A percentile compares a stretch with the other conserved stretches of the same genome.
These are phyloP conservation scores for Lentinula novae-zelandiae DNA, from an alignment of 1,284 basidiomycete species.

Conservation along the genomic window DNA sequence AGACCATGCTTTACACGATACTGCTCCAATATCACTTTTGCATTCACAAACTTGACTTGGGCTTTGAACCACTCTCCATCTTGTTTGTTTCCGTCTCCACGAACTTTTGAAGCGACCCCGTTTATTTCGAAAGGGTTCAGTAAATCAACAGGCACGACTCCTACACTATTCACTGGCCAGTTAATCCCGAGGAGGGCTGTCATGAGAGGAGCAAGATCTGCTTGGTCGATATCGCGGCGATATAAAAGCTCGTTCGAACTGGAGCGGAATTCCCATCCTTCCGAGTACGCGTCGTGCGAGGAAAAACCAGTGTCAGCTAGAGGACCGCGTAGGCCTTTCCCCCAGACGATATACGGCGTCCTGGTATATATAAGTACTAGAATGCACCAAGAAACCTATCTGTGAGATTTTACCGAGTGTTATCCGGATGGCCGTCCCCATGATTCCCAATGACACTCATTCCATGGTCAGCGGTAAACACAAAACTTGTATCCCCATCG, in stretches of 20 bases:
- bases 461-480: conserved; percentile 90
- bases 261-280: conserved; percentile 49
- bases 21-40: conserved; percentile 75
- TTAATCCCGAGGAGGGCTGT: conserved; percentile 64
- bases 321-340: conserved; percentile 70
- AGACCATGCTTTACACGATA: conserved; percentile 76
- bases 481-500: conserved; percentile 69
- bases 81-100: neutral
- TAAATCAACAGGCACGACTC: conserved; percentile 52
- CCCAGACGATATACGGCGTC: conserved; percentile 86
- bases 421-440: conserved; percentile 88
- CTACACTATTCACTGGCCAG: conserved; percentile 78
- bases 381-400: neutral
- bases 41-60: conserved; percentile 65
- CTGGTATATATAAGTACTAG: conserved; percentile 44
- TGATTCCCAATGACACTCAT: conserved; percentile 91
- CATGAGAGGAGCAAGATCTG: conserved; percentile 82
- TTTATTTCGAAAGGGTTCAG: neutral
- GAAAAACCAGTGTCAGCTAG: conserved; percentile 46
- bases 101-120: neutral
- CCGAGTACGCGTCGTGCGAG: conserved; percentile 69
- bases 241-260: conserved; percentile 35
- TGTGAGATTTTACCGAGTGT: conserved; percentile 22
- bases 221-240: conserved; percentile 79
- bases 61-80: conserved; percentile 29